Percentiles rank a stretch among this genome's conserved stretches.
These are phyloP conservation scores for Aspergillus sp. DNA, from an alignment of 2,329 filamentous ascomycete genomes.

Conservation along the genomic window DNA sequence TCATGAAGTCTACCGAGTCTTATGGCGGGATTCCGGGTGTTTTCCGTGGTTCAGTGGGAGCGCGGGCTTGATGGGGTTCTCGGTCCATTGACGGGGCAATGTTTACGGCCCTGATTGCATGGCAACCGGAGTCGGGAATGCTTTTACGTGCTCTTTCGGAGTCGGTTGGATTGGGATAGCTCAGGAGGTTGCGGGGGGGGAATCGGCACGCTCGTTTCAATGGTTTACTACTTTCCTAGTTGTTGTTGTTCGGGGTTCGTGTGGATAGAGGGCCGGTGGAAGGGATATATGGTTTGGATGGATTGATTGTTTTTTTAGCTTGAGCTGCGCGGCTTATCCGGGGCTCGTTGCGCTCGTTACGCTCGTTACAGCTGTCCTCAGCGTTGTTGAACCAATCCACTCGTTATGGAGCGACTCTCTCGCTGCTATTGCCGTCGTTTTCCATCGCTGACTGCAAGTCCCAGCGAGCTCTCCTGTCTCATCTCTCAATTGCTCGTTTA, in stretches of 20 bases:
- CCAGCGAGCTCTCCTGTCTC: no score
- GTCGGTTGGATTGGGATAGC: slow-evolving; percentile 8
- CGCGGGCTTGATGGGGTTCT: slow-evolving; percentile 9
- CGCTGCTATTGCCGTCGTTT: not conserved
- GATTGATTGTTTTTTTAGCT: not conserved
- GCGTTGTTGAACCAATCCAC: not conserved
- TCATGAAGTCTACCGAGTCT: slow-evolving; percentile 1
- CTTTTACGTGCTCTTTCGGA: slow-evolving; percentile 8
- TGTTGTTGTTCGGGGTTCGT: not conserved
- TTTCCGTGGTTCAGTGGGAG: slow-evolving; percentile 9
- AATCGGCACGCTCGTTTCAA: slow-evolving; percentile 4
- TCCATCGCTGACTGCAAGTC: not conserved
- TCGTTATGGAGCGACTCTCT: not conserved
- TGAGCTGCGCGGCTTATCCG: not conserved
- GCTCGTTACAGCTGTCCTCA: not conserved
- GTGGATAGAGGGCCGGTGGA: not conserved
- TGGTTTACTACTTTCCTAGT: not conserved
- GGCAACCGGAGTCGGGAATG: slow-evolving; percentile 16
- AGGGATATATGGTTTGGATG: not conserved
- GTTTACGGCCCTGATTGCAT: slow-evolving; percentile 16
- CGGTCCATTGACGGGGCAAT: slow-evolving; percentile 6
- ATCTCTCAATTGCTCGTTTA: no score
- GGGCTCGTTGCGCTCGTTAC: no score
- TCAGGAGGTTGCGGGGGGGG: slow-evolving; percentile 2
- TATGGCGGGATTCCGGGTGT: slow-evolving; percentile 7